Evolutionary conservation across 2,329 filamentous ascomycete species (phyloP), one percentile per base, ranked within the genome.

Genomic region (Lasiodiplodia sp.): DNA sequence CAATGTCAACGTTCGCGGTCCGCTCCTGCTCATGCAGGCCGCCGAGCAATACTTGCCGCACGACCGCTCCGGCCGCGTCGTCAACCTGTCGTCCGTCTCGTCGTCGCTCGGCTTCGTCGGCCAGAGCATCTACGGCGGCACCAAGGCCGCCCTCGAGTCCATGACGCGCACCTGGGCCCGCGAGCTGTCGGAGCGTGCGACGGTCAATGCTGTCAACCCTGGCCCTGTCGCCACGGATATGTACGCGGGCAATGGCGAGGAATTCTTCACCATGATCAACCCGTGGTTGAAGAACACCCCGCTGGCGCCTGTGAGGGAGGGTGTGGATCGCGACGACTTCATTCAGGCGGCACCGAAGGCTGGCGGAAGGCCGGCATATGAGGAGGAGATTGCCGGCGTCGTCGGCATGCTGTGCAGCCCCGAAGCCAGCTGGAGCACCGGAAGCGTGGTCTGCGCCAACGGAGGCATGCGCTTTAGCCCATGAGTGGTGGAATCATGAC

Each of bases 1-100:
- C 82, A 86, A 87, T 68, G 86, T 96, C 80, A 97, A 97, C 76
- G 93, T 96, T 25, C 86, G 93, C 11, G 93, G 92, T 0, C 93
- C 93, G 1, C 81, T 97, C 25, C 86, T 97, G 2, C 84, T 97
- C 16, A 87, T 92, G 31, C 90, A 97, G 79, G 91, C 91, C 5
- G 87, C 88, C 0, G 81, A 89, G 38, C 90, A 89, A 0, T 89
- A 91, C 79, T 85, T 97, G 4, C 93, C 88, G 1, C 80, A 78
- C 67, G 91, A 92, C 80, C 89, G 89, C 71, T 89, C 84, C 25
- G 89, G 88, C 2, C 83, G 89, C 37, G 86, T 91, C 70, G 83
- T 91, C 47, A 91, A 89, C 71, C 76, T 91, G 60, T 28, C 28
- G 28, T 28, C 28, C 5, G 28, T 28, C 28, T 28, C 28, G 28